Evolutionary conservation across 345 rosid genomes (phyloP), one percentile per base, ranked within the genome.

Genomic region (Moricandia moricandioides): DNA sequence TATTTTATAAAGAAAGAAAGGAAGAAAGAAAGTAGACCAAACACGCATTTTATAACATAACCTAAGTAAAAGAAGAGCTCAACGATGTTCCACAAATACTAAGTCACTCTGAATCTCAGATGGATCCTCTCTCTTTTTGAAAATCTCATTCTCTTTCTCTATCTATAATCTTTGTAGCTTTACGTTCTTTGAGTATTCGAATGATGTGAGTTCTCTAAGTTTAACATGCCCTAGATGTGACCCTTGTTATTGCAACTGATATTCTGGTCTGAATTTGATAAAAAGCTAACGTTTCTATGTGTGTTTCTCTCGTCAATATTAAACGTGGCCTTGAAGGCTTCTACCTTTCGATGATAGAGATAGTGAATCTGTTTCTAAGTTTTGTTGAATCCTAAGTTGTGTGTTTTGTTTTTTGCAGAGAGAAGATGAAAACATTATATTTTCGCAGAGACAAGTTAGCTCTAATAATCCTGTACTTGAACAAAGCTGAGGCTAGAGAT

Each of bases 401-500:
- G 49, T 45, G 59, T 47, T 78, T 17, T 55, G 34, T 33, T 47
- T 26, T 64, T 72, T 45, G 78, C 57, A 71, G 85, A 75, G 81
- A 74, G 76, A 66, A 57, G 16, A 92, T 96, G 99, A 89, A 85
- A 77, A 82, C 95, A 0, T 76, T 96, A 77, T 96, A 92, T 76
- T 88, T 80, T 6, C 72, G 94, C 4, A 89, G 99, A 82, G 91
- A 95, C 0, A 97, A 96, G 77, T 95, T 96, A 80, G 95, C 84
- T 68, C 95, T 91, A 56, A 65, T 88, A 11, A 95, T 96, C 58
- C 74, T 96, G 30, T 96, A 88, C 81, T 85, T 96, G 87, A 92
- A 89, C 77, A 92, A 92, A 85, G 98, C 96, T 78, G 99, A 92
- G 78, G 96, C 99, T 69, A 87, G 99, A 82, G 99, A 96, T 82